Evolutionary conservation across 2,329 filamentous ascomycete species (phyloP).

Genomic region (Monosporascus sp.): DNA sequence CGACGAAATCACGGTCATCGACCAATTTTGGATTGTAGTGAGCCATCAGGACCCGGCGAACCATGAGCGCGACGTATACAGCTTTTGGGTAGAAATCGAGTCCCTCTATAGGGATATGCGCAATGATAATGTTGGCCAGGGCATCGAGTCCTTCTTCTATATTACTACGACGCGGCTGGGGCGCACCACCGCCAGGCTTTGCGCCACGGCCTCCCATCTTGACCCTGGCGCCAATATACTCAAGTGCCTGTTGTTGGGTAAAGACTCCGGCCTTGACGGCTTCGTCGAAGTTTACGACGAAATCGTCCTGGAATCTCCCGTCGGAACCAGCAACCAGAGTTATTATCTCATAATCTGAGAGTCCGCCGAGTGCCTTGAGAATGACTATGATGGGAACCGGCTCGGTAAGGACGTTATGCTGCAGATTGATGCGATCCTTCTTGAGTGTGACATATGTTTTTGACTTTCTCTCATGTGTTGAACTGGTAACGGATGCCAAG

Average conservation of each 20-base stretch:
- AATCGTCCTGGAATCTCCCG: conserved; percentile 86
- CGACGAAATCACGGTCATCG: conserved; percentile 95
- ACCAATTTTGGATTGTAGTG: conserved; percentile 84
- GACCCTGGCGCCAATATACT: conserved; percentile 82
- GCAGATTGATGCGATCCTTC: conserved; percentile 83
- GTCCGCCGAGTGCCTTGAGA: conserved; percentile 86
- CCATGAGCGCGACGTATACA: conserved; percentile 95
- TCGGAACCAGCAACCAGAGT: conserved; percentile 85
- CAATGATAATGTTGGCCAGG: conserved; percentile 85
- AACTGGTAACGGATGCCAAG: conserved; percentile 93
- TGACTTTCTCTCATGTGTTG: conserved; percentile 94
- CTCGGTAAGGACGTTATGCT: conserved; percentile 90
- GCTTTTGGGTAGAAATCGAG: conserved; percentile 97
- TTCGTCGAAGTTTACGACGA: conserved; percentile 92
- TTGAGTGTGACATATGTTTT: conserved; percentile 95
- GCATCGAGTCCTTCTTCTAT: conserved; percentile 91
- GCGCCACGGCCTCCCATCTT: conserved; percentile 70
- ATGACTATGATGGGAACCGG: conserved; percentile 93
- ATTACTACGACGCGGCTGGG: conserved; percentile 65
- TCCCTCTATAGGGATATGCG: conserved; percentile 86
- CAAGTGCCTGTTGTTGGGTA: conserved; percentile 91
- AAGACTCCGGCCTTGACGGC: conserved; percentile 77
- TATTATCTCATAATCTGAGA: conserved; percentile 93
- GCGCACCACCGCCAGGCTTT: conserved; percentile 45
- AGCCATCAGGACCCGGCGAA: conserved; percentile 90